Base-by-base conservation (phyloP, 1,284 basidiomycete genomes). In the Ustilago curta region DNA sequence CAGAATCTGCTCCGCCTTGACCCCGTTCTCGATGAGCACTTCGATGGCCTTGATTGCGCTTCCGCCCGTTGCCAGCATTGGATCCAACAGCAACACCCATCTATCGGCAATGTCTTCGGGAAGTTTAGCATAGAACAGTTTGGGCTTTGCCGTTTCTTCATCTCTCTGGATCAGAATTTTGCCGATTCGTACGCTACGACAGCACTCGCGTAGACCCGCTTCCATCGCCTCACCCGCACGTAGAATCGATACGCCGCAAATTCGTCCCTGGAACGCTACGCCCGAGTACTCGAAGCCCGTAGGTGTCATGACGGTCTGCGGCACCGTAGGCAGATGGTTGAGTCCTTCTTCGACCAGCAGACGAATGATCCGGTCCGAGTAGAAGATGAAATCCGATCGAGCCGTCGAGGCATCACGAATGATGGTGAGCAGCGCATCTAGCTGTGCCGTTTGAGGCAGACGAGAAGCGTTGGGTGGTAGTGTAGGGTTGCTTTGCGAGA, bases 31-130 rank as follows among this genome's bases (percentile, higher is more conserved):
- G 84, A 92, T 90, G 21, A 99, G 88, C 8, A 98, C 93, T 85
- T 98, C 94, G 55, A 98, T 93, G 0, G 96, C 96, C 86, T 98
- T 97, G 86, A 97, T 95, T 3, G 95, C 97, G 18, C 95, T 97
- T 45, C 97, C 96, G 35, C 96, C 96, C 0, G 96, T 99, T 0
- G 96, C 83, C 43, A 99, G 90, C 96, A 99, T 99, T 1, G 96
- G 96, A 85, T 99, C 96, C 16, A 99, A 90, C 16, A 99, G 89
- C 37, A 99, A 90, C 51, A 96, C 94, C 86, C 96, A 99, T 58
- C 96, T 91, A 42, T 90, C 88, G 0, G 92, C 90, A 66, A 99
- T 97, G 84, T 99, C 96, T 82, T 92, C 92, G 2, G 96, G 96
- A 54, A 98, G 90, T 90, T 97, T 89, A 59, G 88, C 87, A 79